These are phyloP conservation scores for Dendrocalamus sinicus DNA, from an alignment of 176 grass and related monocot species.

Conservation along the genomic window DNA sequence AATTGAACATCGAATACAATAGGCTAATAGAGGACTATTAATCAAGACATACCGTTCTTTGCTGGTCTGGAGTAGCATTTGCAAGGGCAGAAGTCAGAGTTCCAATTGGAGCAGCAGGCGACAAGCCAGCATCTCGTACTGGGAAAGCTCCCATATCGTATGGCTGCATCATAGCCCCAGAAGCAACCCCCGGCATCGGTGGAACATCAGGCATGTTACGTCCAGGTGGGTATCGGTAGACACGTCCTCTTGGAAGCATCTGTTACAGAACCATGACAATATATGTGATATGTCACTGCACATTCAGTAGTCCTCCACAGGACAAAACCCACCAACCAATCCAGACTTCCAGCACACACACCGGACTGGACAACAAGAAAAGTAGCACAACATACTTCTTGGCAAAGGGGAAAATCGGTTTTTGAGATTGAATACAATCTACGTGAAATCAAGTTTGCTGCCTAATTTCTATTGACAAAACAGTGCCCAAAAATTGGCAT, in stretches of 20 bases:
- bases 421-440: neutral
- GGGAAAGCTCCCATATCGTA: slow-evolving; percentile 76
- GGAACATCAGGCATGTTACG: slow-evolving; percentile 76
- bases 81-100: slow-evolving; percentile 89
- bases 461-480: neutral
- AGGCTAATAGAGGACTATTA: neutral
- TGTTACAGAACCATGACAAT: slow-evolving; percentile 41
- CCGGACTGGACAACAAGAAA: neutral
- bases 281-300: slow-evolving; percentile 3
- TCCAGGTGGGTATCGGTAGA: slow-evolving; percentile 77
- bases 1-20: slow-evolving; percentile 21
- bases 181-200: slow-evolving; percentile 52
- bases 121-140: slow-evolving; percentile 59
- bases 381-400: neutral
- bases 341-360: slow-evolving; percentile 23
- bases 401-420: neutral
- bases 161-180: slow-evolving; percentile 74
- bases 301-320: neutral
- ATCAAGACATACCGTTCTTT: slow-evolving; percentile 73
- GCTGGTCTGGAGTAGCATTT: slow-evolving; percentile 89
- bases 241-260: slow-evolving; percentile 82
- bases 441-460: neutral
- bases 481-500: neutral
- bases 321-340: neutral
- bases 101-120: slow-evolving; percentile 69